These are phyloP conservation scores for Diaporthe sp. DNA, from an alignment of 2,329 filamentous ascomycete genomes.

Conservation along the genomic window DNA sequence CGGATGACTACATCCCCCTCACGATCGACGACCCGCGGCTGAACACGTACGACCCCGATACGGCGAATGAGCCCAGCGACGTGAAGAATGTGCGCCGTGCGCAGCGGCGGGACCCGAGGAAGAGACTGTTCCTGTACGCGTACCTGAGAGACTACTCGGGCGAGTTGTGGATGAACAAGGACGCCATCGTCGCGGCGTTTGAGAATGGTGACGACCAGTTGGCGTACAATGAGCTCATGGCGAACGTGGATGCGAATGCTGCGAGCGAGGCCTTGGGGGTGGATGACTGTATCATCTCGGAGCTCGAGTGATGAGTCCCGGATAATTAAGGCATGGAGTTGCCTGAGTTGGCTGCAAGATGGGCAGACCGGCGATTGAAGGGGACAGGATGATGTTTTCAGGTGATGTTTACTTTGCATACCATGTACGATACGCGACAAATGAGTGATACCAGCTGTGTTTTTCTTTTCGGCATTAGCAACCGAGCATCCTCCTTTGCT, in stretches of 20 bases:
- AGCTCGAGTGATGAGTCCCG: neutral
- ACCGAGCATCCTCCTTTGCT: neutral
- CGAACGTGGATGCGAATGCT: constrained; percentile 15
- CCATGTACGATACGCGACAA: neutral
- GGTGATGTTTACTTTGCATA: neutral
- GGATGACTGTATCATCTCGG: neutral
- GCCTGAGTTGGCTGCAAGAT: constrained; percentile 12
- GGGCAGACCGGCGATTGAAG: neutral
- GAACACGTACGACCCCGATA: constrained; percentile 25
- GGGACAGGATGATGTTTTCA: no score
- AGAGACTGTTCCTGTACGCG: constrained; percentile 31
- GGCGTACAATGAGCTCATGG: constrained; percentile 24
- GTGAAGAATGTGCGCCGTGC: constrained; percentile 33
- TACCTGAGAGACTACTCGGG: constrained; percentile 34
- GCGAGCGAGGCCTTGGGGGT: neutral
- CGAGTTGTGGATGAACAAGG: constrained; percentile 37
- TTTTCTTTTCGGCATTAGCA: neutral
- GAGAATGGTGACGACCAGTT: constrained; percentile 31
- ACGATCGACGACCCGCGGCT: constrained; percentile 31
- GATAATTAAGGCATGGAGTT: neutral
- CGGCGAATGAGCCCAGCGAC: constrained; percentile 31
- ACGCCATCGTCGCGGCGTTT: constrained; percentile 30
- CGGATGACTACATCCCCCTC: constrained; percentile 32
- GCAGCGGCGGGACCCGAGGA: constrained; percentile 26
- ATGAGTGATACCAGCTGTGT: constrained; percentile 11